Base-by-base conservation (phyloP, 331 rosid species). In the Rosa hybrid region DNA sequence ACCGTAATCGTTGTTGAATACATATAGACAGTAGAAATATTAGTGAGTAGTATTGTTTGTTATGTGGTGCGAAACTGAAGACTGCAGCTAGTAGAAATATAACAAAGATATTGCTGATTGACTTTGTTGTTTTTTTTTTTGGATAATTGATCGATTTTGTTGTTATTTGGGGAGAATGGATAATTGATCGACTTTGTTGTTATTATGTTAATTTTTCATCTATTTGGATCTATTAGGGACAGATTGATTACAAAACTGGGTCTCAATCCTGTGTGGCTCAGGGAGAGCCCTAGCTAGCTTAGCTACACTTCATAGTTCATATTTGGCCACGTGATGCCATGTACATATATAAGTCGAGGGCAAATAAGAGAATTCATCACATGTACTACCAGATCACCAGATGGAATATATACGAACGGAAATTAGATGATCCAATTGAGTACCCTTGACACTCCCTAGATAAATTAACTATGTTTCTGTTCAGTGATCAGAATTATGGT, bases 231-330 rank as follows among this genome's bases (percentile, higher is more conserved):
- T 42, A 44, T 16, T 42, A 44, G 10, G 57, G 21, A 56, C 71
- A 6, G 71, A 34, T 34, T 13, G 64, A 75, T 54, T 57, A 75
- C 41, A 75, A 75, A 59, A 57, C 44, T 75, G 70, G 56, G 78
- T 75, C 8, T 21, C 10, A 17, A 13, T 75, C 56, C 69, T n/a
- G n/a, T 57, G 53, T 23, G 44, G 53, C 78, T 75, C 50, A 44
- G 30, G 41, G 62, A 16, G 18, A 75, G 39, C 23, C 68, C 41
- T 56, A 20, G 38, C 41, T 12, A 71, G 69, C 69, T 13, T 12
- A 71, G 69, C 69, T 13, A 34, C 3, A 34, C 70, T 30, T 46
- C 21, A 27, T 27, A 30, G 3, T 30, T 46, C 21, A 71, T n/a
- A 23, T 48, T 12, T 8, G 20, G 75, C 57, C 75, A 71, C 42